Base-by-base conservation (phyloP, 306 rosid species). In the Leucaena leucocephala region DNA sequence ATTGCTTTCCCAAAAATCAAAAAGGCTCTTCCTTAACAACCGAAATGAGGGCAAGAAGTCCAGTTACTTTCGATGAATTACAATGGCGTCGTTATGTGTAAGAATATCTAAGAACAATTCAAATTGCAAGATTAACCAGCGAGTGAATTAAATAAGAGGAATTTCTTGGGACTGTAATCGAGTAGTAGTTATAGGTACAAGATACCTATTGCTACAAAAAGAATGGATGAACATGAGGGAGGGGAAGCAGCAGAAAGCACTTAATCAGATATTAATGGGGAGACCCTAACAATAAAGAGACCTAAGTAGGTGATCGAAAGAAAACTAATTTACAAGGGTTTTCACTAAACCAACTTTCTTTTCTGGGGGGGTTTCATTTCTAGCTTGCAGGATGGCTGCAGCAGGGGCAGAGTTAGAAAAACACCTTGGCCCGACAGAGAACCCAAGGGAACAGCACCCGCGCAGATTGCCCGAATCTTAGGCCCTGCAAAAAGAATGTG, bases 401-500 rank as follows among this genome's bases (percentile, higher is more conserved):
- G 86, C 91, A 33, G 80, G 27, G 77, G 92, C 92, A 75, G 84
- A 85, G 93, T 85, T 73, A 78, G 87, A 89, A 90, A 92, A 92
- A 90, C 78, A 69, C 96, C 94, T 82, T 79, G 84, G 92, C 88
- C 85, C 21, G 80, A 27, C 27, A 86, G 59, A 55, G 90, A 89
- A 86, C 94, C 92, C 83, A 79, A 88, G 84, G 89, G 90, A 86
- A 81, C 89, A 87, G 88, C 93, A 78, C 87, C 85, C 45, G 81
- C 86, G 91, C 94, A 84, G 67, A 81, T 33, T 81, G 83, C 97
- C 92, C 90, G 80, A 95, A 86, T 91, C 84, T 81, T 80, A 87
- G 97, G 97, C 88, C 93, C 93, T 84, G 94, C 97, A 92, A 92
- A 87, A 91, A 94, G 91, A 95, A 95, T 92, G 85, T 88, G 80